These are phyloP conservation scores for Solanum hybrid DNA, from an alignment of 305 asterid species.

Conservation along the genomic window DNA sequence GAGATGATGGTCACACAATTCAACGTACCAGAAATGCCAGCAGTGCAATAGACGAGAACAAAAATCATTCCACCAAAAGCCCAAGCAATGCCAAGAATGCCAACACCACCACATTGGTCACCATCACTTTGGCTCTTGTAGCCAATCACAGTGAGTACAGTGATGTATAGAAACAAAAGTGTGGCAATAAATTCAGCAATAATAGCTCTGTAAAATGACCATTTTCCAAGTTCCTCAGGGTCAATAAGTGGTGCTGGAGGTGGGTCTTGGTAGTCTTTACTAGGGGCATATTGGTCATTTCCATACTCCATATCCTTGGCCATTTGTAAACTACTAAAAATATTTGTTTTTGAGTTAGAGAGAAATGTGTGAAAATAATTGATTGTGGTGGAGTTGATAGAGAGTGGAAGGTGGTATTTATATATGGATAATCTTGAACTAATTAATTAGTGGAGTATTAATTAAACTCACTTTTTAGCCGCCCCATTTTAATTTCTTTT, in stretches of 20 bases:
- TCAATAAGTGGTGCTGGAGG: slow-evolving; percentile 17
- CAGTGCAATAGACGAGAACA: slow-evolving; percentile 68
- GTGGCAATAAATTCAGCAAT: slow-evolving; percentile 19
- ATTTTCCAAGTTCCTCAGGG: slow-evolving; percentile 9
- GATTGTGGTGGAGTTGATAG: slow-evolving; percentile 5
- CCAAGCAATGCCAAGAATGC: slow-evolving; percentile 76
- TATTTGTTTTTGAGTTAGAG: background rate
- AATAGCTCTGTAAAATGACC: slow-evolving; percentile 18
- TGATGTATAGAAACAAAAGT: slow-evolving; percentile 13
- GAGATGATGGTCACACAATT: background rate
- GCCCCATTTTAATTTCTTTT: background rate
- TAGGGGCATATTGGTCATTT: slow-evolving; percentile 9
- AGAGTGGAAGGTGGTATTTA: slow-evolving; percentile 18
- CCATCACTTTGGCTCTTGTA: slow-evolving; percentile 19
- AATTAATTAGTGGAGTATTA: background rate
- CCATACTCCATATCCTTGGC: slow-evolving; percentile 5
- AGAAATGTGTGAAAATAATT: background rate
- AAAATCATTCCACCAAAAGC: slow-evolving; percentile 79
- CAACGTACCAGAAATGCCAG: slow-evolving; percentile 47
- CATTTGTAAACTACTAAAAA: background rate
- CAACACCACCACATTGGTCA: slow-evolving; percentile 61
- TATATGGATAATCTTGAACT: slow-evolving; percentile 9
- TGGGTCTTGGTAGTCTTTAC: slow-evolving; percentile 14
- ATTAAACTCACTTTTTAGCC: background rate
- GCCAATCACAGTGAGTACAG: slow-evolving; percentile 18